A percentile compares a stretch with the other conserved stretches of the same genome.
phyloP scores from a whole-genome alignment of 768 basidiomycete genomes.

The Tricholoma hemisulphureum region DNA sequence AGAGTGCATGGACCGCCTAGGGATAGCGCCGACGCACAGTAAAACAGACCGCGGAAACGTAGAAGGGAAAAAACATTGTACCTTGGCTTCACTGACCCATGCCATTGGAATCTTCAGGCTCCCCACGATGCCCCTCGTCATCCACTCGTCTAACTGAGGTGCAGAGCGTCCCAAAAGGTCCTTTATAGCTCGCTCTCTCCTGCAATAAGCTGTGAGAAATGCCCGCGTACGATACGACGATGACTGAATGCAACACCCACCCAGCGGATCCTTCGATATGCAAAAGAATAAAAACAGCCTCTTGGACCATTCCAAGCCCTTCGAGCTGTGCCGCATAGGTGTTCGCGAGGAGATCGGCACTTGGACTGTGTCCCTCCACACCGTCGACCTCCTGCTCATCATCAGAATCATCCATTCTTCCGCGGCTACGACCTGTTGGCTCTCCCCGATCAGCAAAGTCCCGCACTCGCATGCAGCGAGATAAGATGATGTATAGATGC shows the following conservation, averaged over 20 bases:
- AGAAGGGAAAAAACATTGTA: conserved; percentile 23
- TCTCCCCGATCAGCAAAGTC: conserved; percentile 85
- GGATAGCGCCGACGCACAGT: not conserved
- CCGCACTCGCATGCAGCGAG: conserved; percentile 75
- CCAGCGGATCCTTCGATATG: conserved; percentile 80
- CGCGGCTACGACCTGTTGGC: conserved; percentile 29
- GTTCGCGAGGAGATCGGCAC: conserved; percentile 78
- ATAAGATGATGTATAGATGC: conserved; percentile 89
- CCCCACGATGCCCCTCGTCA: conserved; percentile 65
- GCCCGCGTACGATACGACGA: not conserved
- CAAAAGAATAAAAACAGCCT: conserved; percentile 85
- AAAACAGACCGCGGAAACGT: not conserved
- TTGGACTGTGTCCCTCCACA: conserved; percentile 76
- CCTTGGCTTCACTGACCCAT: conserved; percentile 93
- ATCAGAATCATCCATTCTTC: conserved; percentile 29
- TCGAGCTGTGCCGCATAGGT: conserved; percentile 89
- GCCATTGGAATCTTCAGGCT: conserved; percentile 76
- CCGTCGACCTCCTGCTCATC: conserved; percentile 44
- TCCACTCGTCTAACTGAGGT: conserved; percentile 67
- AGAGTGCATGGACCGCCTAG: conserved; percentile 67
- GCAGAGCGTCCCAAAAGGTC: conserved; percentile 75
- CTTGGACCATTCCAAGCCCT: conserved; percentile 73
- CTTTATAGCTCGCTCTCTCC: conserved; percentile 80
- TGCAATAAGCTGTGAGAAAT: conserved; percentile 27
- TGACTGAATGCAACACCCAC: conserved; percentile 48